phyloP scores from a whole-genome alignment of 345 rosid species.

The Geranium brycei region DNA sequence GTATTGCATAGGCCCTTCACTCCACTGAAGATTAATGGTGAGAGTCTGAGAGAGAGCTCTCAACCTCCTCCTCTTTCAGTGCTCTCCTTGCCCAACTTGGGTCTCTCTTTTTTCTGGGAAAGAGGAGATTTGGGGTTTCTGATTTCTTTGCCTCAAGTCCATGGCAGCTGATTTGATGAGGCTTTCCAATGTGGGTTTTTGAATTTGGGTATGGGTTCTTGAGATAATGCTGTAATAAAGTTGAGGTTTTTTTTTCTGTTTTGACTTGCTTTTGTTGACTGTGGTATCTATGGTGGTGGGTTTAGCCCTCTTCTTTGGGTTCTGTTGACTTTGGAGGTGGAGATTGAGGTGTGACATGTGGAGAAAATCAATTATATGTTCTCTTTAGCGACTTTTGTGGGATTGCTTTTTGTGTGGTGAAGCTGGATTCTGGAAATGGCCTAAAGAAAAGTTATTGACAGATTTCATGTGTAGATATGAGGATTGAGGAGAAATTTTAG shows the following conservation, averaged over 20 bases:
- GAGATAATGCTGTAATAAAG: conserved; percentile 10
- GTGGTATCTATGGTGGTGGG: conserved; percentile 3
- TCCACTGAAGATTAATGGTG: conserved; percentile 35
- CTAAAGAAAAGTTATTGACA: neutral
- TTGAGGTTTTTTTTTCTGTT: conserved; percentile 7
- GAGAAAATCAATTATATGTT: neutral
- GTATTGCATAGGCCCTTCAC: conserved; percentile 54
- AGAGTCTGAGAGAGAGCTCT: conserved; percentile 21
- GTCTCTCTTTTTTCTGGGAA: conserved; percentile 8
- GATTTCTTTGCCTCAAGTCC: conserved; percentile 4
- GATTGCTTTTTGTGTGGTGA: neutral
- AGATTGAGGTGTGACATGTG: neutral
- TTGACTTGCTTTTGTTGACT: conserved; percentile 11
- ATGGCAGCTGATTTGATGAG: conserved; percentile 8
- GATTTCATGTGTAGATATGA: neutral
- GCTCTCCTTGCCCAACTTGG: conserved; percentile 23
- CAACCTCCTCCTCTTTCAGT: conserved; percentile 27
- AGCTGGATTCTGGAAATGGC: neutral
- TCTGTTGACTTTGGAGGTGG: neutral
- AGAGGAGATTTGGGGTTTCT: conserved; percentile 19
- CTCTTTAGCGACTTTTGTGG: neutral
- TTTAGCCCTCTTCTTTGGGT: conserved; percentile 6
- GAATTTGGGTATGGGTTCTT: conserved; percentile 21
- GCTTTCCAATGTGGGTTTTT: conserved; percentile 20
- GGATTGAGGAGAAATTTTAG: neutral